Conservation (phyloP, 768 basidiomycete genomes). For the Lentinula boryana region DNA sequence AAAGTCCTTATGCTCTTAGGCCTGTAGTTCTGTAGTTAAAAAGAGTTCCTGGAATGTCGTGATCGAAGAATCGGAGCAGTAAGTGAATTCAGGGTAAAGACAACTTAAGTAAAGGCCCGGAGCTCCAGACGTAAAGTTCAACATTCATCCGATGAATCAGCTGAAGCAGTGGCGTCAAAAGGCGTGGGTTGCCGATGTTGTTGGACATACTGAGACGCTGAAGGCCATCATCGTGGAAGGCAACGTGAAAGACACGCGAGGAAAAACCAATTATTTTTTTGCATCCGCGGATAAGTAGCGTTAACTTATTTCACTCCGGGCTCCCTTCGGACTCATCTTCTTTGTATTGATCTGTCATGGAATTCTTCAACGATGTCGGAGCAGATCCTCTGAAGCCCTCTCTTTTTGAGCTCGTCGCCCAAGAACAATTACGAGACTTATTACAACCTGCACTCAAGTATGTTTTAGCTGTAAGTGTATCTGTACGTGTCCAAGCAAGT, state of each 20-base stretch:
- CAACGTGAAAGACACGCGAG: background rate
- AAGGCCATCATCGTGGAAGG: background rate
- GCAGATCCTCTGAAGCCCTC: conserved; percentile 72
- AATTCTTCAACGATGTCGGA: conserved; percentile 77
- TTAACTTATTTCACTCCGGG: background rate
- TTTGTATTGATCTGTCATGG: conserved; percentile 39
- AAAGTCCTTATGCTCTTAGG: background rate
- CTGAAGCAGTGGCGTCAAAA: background rate
- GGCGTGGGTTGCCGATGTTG: background rate
- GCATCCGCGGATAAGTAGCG: background rate
- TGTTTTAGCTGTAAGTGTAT: conserved; percentile 69
- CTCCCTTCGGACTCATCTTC: background rate
- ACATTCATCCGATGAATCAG: background rate
- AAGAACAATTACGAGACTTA: conserved; percentile 88
- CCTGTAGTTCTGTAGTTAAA: background rate
- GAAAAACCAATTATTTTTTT: background rate
- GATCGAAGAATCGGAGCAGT: background rate
- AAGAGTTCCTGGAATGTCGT: background rate
- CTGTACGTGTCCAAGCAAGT: background rate
- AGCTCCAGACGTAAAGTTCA: background rate
- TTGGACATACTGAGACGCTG: background rate
- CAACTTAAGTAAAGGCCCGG: too few relatives aligned
- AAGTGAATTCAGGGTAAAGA: background rate
- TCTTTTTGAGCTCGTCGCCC: conserved; percentile 87
- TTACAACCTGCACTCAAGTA: conserved; percentile 95